Conservation (phyloP, 768 basidiomycete genomes). For the Boletus eberwhitei region DNA sequence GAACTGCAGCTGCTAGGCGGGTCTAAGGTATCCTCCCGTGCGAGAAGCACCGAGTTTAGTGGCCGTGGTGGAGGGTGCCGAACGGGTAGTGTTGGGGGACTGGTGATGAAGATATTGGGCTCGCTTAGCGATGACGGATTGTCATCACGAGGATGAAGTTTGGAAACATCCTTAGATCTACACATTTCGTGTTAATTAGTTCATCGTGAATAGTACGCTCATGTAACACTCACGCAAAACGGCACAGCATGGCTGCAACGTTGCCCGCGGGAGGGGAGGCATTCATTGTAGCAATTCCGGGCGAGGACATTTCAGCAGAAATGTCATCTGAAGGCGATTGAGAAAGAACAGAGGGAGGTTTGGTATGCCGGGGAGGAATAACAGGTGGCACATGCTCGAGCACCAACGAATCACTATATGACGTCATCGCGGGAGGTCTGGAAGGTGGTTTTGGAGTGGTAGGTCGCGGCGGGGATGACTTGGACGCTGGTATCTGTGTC, state of each 20-base stretch:
- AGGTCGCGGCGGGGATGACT: conserved; percentile 16
- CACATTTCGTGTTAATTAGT: background rate
- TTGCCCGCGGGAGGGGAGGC: conserved; percentile 16
- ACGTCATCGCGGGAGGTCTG: conserved; percentile 15
- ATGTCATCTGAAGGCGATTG: conserved; percentile 1
- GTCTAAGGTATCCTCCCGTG: conserved; percentile 22
- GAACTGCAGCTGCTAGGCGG: conserved; percentile 17
- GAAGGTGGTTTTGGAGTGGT: conserved; percentile 14
- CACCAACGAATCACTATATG: conserved; percentile 18
- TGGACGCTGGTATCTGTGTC: background rate
- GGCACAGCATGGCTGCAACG: conserved; percentile 40
- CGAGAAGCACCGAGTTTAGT: conserved; percentile 16
- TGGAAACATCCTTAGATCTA: conserved; percentile 26
- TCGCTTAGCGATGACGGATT: conserved; percentile 19
- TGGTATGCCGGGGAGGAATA: conserved; percentile 20
- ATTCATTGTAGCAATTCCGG: background rate
- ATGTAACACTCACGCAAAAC: conserved; percentile 22
- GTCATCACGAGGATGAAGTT: conserved; percentile 10
- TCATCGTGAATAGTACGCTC: background rate
- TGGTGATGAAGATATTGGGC: conserved; percentile 23
- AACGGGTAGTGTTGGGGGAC: conserved; percentile 16
- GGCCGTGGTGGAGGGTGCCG: conserved; percentile 21
- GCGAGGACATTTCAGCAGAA: background rate
- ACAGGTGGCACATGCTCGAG: conserved; percentile 11
- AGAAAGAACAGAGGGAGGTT: conserved; percentile 2